Conservation (phyloP, 75 land plant genomes). For the Sequoiadendron giganteum region DNA sequence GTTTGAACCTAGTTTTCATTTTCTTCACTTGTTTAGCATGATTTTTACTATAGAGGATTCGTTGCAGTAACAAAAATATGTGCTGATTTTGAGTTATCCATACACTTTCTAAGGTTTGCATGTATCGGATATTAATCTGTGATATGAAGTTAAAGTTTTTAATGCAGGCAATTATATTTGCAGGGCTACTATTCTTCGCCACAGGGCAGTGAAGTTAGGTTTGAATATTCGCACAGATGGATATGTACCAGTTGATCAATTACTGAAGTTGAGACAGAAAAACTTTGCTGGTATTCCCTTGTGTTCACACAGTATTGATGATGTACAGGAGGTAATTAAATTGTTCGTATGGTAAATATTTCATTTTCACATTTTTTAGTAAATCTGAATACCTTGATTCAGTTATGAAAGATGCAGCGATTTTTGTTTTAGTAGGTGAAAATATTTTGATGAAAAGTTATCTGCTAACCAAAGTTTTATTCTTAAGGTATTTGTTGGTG, state of each 20-base stretch:
- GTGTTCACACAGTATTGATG: slow-evolving; percentile 62
- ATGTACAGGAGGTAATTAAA: slow-evolving; percentile 64
- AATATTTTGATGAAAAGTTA: background rate
- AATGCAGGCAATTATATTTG: background rate
- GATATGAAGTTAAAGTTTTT: background rate
- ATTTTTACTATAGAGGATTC: background rate
- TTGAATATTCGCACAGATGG: slow-evolving; percentile 78
- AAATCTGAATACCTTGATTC: background rate
- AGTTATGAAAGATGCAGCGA: background rate
- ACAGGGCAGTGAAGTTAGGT: slow-evolving; percentile 65
- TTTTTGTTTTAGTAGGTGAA: background rate
- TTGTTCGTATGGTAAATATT: background rate
- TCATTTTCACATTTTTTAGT: background rate
- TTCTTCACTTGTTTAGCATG: background rate
- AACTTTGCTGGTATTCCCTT: slow-evolving; percentile 68
- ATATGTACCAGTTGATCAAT: slow-evolving; percentile 62
- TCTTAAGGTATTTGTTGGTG: background rate
- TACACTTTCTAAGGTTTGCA: background rate
- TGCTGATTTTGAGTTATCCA: background rate
- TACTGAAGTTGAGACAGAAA: slow-evolving; percentile 51
- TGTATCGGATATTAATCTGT: background rate
- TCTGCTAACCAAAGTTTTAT: background rate
- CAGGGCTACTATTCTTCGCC: slow-evolving; percentile 76
- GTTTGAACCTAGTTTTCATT: background rate
- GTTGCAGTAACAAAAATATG: background rate